Conservation (phyloP, 495 filamentous ascomycete species). For the Hypoxylon crocopeplum region DNA sequence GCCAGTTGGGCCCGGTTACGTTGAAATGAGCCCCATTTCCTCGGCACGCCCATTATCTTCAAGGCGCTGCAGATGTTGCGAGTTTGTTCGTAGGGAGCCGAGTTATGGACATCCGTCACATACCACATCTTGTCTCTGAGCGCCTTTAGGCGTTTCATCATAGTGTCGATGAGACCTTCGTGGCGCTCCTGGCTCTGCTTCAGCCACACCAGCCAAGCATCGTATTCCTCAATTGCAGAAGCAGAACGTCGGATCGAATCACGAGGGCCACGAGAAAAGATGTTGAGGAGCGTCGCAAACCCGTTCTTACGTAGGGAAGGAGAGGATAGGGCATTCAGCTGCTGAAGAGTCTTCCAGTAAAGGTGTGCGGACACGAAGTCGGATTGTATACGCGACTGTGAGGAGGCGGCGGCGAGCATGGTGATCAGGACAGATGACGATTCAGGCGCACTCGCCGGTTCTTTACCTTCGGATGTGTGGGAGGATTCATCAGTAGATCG, state of each 20-base stretch:
- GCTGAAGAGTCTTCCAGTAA: slow-evolving; percentile 72
- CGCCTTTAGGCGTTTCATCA: slow-evolving; percentile 70
- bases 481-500: slow-evolving; percentile 43
- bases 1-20: slow-evolving; percentile 62
- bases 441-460: slow-evolving; percentile 41
- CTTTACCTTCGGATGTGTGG: slow-evolving; percentile 41
- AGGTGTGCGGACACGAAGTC: slow-evolving; percentile 74
- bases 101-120: slow-evolving; percentile 93
- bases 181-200: slow-evolving; percentile 75
- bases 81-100: slow-evolving; percentile 86
- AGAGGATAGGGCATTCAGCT: slow-evolving; percentile 66
- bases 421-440: slow-evolving; percentile 61
- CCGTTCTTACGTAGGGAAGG: slow-evolving; percentile 68
- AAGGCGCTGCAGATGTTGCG: slow-evolving; percentile 85
- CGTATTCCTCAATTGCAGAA: slow-evolving; percentile 72
- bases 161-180: slow-evolving; percentile 67
- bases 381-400: slow-evolving; percentile 69
- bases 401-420: slow-evolving; percentile 73
- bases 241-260: slow-evolving; percentile 70
- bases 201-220: slow-evolving; percentile 78
- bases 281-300: slow-evolving; percentile 71
- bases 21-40: slow-evolving; percentile 58
- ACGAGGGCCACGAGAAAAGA: slow-evolving; percentile 71
- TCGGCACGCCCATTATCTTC: slow-evolving; percentile 84
- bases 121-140: slow-evolving; percentile 98